phyloP scores from a whole-genome alignment of 1,284 basidiomycete genomes.

The Cryptococcus sp. region DNA sequence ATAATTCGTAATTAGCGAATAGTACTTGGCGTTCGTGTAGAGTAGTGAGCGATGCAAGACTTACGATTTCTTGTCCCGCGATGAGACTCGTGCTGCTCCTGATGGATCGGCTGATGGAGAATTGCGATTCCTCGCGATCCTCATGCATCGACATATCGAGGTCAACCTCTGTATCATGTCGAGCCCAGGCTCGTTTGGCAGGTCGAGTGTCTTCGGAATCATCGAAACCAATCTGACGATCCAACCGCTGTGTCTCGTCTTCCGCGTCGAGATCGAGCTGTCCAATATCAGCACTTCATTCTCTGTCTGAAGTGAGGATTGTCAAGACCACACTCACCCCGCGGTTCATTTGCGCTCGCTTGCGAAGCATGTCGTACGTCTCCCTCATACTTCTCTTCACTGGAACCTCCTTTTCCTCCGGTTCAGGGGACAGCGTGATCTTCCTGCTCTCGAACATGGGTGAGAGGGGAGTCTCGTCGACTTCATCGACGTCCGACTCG shows the following conservation, averaged over 20 bases:
- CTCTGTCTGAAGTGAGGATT: too few relatives aligned
- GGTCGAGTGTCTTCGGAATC: slow-evolving; percentile 4
- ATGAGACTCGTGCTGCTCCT: slow-evolving; percentile 6
- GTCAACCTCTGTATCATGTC: not conserved
- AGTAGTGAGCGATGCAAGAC: not conserved
- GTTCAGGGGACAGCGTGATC: slow-evolving; percentile 3
- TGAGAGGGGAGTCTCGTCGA: slow-evolving; percentile 25
- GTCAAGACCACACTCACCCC: slow-evolving; percentile 18
- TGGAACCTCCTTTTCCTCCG: not conserved
- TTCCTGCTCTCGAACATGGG: slow-evolving; percentile 1
- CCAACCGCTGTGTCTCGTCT: slow-evolving; percentile 17
- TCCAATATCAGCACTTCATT: not conserved
- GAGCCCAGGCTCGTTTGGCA: not conserved
- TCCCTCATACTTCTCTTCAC: slow-evolving; percentile 15
- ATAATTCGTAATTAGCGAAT: too few relatives aligned
- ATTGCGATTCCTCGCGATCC: slow-evolving; percentile 21
- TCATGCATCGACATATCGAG: slow-evolving; percentile 10
- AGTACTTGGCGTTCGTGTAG: not conserved
- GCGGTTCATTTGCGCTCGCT: slow-evolving; percentile 28
- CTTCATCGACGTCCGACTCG: slow-evolving; percentile 37
- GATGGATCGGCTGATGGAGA: slow-evolving; percentile 11
- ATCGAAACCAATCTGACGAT: slow-evolving; percentile 11
- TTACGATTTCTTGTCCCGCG: slow-evolving; percentile 4
- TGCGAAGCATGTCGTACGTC: slow-evolving; percentile 17
- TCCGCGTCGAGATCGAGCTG: slow-evolving; percentile 11